Percentiles rank a stretch among this genome's conserved stretches.
phyloP scores from a whole-genome alignment of 2,329 filamentous ascomycete genomes.

The Sclerotinia minor region DNA sequence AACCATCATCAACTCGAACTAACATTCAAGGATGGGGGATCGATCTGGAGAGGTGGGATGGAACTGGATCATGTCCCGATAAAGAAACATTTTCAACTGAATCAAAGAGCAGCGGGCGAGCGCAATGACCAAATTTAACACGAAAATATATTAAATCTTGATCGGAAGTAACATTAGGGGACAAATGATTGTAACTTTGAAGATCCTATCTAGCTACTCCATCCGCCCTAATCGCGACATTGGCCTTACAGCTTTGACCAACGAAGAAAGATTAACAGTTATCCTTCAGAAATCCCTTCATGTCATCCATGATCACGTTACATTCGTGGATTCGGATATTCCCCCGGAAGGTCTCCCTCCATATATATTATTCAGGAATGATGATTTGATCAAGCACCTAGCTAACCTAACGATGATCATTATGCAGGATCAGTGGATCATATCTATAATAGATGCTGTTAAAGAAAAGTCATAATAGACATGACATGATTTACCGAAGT shows the following conservation, averaged over 20 bases:
- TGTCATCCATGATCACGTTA: not conserved
- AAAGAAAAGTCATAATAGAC: not conserved
- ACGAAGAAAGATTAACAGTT: not conserved
- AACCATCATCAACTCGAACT: not conserved
- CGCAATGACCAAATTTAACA: not conserved
- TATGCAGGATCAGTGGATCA: not conserved
- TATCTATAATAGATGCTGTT: not conserved
- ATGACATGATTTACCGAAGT: slow-evolving; percentile 2
- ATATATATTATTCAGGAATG: not conserved
- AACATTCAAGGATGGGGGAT: not conserved
- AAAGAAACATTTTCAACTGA: not conserved
- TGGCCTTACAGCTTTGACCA: slow-evolving; percentile 17
- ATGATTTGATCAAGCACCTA: not conserved
- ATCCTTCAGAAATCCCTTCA: not conserved
- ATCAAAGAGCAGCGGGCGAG: not conserved
- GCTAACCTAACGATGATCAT: not conserved
- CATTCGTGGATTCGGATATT: not conserved
- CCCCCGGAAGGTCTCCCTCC: not conserved
- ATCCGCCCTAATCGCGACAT: not conserved
- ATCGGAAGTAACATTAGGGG: not conserved
- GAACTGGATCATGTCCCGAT: not conserved
- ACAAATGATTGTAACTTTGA: slow-evolving; percentile 6
- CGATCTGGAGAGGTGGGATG: not conserved
- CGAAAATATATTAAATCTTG: not conserved
- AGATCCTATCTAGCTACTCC: not conserved